Base-by-base conservation (phyloP, 2,329 filamentous ascomycete genomes). In the Byssothecium circinans region DNA sequence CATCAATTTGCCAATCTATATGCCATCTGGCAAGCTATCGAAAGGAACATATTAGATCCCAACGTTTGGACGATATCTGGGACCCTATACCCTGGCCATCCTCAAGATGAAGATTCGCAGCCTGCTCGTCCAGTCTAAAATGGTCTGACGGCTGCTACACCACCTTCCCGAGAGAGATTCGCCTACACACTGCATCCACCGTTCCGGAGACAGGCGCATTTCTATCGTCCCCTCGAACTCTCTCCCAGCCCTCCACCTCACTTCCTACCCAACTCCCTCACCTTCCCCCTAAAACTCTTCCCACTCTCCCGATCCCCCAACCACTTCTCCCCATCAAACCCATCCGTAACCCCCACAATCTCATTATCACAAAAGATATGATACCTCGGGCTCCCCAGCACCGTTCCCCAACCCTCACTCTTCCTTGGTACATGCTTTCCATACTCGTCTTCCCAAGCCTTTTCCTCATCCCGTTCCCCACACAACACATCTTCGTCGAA, bases 401-500 rank as follows among this genome's bases (percentile, higher is more conserved):
- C 50, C 29, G 47, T 47, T n/a, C 58, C 59, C 38, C 53, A 52
- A 18, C 61, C 61, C 7, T 59, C 56, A 10, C 6, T 25, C 10
- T 42, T 49, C 47, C 60, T 52, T 22, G 54, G 50, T 7, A 58
- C 48, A 50, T 57, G 58, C 17, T 34, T 41, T 2, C 62, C 62
- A 38, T 53, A 44, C 44, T 59, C 60, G 36, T 61, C 59, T 30
- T 57, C 45, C 52, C 55, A 62, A n/a, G 55, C 54, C 32, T 53
- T 52, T 2, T n/a, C 49, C 39, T 56, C 56, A 17, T 58, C 57
- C 19, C 49, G 36, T 47, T 53, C 49, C 27, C 61, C 62, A 33
- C 50, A 45, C 23, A 65, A 44, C 5, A 60, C 56, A 14, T 64
- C 61, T 41, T 65, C 62, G 36, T 65, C 62, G 29, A 65, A 44